Evolutionary conservation across 345 rosid species (phyloP), one percentile per base, ranked within the genome.

Genomic region (Arabidopsis thaliana): DNA sequence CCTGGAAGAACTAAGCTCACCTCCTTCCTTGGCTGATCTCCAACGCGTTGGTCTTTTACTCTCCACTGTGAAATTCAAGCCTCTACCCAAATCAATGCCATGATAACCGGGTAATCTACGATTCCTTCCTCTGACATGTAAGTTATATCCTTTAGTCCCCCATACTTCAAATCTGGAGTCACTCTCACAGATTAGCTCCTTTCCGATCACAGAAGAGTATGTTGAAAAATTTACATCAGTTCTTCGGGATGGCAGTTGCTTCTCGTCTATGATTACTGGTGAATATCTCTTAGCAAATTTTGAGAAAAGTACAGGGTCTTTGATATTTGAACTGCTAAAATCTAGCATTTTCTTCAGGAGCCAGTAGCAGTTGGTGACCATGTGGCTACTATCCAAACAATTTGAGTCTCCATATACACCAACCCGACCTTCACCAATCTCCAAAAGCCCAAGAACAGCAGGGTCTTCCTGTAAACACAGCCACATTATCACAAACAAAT

Each of bases 321-420:
- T 87, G 69, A 80, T 79, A 58, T 85, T 87, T 63, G 84, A 77
- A 37, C 93, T 83, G 50, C 93, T 92, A 75, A 88, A 95, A 57
- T 91, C 96, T 66, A 95, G 83, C 56, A 92, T 85, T 80, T 95
- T 95, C 80, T 80, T 87, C 55, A 95, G 81, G 73, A 95, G 97
- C 97, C 93, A 84, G 80, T 87, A 92, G 80, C 99, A 95, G 81
- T 92, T 92, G 23, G 99, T 92, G 65, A 95, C 97, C 99, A 95
- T 94, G 78, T 90, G 98, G 78, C 98, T 91, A 76, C 98, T 89
- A 72, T 94, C 98, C 77, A 94, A 73, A 82, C 98, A 94, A 79
- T 94, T 94, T 51, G 98, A 94, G 79, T 94, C 98, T 56, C 98
- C 98, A 71, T 94, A 94, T 4, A 94, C 96, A 25, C 91, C 92